These are phyloP conservation scores for Xylaria sp. DNA, from an alignment of 2,329 filamentous ascomycete genomes.

Conservation along the genomic window DNA sequence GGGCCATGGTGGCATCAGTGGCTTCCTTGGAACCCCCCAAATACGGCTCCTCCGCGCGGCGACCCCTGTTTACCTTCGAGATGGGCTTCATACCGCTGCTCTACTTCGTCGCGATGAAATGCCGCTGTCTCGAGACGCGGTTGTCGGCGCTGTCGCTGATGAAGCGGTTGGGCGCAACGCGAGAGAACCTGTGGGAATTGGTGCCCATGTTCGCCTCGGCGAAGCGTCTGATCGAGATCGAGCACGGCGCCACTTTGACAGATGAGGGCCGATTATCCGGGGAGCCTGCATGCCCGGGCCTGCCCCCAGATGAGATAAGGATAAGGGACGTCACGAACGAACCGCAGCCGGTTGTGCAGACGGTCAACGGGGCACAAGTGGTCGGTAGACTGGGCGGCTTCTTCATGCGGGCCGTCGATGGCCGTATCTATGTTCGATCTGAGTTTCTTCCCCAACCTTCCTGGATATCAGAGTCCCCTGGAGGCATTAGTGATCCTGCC, in stretches of 20 bases:
- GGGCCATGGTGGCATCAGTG: conserved; percentile 40
- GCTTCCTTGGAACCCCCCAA: conserved; percentile 20
- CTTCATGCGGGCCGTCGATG: conserved; percentile 33
- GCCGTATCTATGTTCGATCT: conserved; percentile 30
- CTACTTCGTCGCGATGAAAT: conserved; percentile 47
- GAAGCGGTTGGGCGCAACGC: conserved; percentile 36
- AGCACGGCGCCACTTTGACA: conserved; percentile 44
- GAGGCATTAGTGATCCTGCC: neutral
- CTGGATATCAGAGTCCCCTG: conserved; percentile 3
- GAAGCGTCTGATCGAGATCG: conserved; percentile 45
- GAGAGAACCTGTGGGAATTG: conserved; percentile 48
- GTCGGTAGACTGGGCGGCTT: conserved; percentile 33
- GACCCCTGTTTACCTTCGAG: conserved; percentile 48
- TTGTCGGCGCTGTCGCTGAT: conserved; percentile 44
- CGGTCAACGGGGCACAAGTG: conserved; percentile 24
- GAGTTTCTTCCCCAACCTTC: conserved; percentile 32
- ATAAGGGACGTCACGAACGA: conserved; percentile 34
- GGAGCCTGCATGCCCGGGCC: conserved; percentile 29
- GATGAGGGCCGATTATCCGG: conserved; percentile 28
- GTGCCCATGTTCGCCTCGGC: conserved; percentile 41
- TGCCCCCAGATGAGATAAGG: conserved; percentile 38
- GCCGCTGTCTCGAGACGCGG: conserved; percentile 46
- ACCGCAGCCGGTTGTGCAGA: conserved; percentile 19
- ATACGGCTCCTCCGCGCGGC: no score
- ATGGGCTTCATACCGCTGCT: conserved; percentile 48